A percentile compares a stretch with the other conserved stretches of the same genome.
Evolutionary conservation across 192 early-diverging fungal species (phyloP).

Genomic region (Rhizoclosmatium globosum): DNA sequence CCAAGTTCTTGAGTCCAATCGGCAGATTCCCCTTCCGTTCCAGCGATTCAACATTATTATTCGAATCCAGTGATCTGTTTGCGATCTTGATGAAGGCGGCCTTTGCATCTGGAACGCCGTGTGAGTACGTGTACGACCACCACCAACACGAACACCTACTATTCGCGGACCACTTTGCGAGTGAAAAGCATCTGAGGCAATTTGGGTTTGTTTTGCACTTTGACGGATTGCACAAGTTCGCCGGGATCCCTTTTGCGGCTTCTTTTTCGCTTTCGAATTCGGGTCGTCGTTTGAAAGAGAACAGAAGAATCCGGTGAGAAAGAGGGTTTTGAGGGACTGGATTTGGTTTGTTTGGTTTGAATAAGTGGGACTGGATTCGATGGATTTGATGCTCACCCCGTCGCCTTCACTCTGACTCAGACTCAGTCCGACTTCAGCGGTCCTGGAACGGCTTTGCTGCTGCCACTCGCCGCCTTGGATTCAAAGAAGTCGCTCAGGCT

Average conservation of each 20-base stretch:
- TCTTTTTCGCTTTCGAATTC: background rate
- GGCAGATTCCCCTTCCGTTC: background rate
- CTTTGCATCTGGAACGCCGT: conserved; percentile 18
- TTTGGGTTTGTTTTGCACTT: conserved; percentile 29
- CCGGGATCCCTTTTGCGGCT: background rate
- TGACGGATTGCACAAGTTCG: background rate
- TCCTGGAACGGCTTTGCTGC: no score
- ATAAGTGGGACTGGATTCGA: no score
- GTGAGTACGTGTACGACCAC: background rate
- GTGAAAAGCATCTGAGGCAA: background rate
- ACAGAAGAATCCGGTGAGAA: no score
- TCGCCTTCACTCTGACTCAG: no score
- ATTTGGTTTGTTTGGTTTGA: no score
- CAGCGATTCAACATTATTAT: background rate
- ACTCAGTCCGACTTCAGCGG: no score
- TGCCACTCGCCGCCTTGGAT: no score
- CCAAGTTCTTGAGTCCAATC: conserved; percentile 66
- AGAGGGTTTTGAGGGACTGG: no score
- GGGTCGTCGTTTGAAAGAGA: background rate
- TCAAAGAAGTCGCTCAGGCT: no score
- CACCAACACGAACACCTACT: background rate
- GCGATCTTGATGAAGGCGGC: conserved; percentile 51
- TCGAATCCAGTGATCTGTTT: conserved; percentile 43
- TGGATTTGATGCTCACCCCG: no score
- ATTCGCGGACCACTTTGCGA: conserved; percentile 9